Conservation (phyloP, 2,329 filamentous ascomycete species). For the Colletotrichum spaethianum region DNA sequence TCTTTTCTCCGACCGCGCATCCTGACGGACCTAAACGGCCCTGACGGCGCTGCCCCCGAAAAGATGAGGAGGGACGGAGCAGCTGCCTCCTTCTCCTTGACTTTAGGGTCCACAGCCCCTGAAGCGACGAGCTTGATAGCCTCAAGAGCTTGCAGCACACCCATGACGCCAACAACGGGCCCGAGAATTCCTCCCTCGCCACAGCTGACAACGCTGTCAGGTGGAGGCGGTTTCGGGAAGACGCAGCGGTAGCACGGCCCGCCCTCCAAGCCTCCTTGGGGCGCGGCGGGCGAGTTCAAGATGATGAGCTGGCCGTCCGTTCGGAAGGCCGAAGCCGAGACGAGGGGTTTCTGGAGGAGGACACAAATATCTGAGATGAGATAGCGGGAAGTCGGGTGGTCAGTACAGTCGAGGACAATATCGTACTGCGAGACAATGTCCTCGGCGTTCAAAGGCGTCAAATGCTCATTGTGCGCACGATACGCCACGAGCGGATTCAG, state of each 20-base stretch:
- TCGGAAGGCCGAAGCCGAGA: slow-evolving; percentile 91
- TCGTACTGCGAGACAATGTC: slow-evolving; percentile 80
- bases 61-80: slow-evolving; percentile 61
- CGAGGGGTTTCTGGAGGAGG: slow-evolving; percentile 81
- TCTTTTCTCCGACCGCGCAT: slow-evolving; percentile 78
- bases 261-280: slow-evolving; percentile 69
- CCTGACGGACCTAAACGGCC: slow-evolving; percentile 79
- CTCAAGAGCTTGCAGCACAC: slow-evolving; percentile 91
- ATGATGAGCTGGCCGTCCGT: slow-evolving; percentile 93
- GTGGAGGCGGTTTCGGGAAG: slow-evolving; percentile 89
- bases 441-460: slow-evolving; percentile 78
- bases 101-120: slow-evolving; percentile 47
- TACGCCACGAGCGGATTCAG: slow-evolving; percentile 82
- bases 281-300: slow-evolving; percentile 82
- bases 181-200: slow-evolving; percentile 94
- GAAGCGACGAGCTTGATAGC: slow-evolving; percentile 84
- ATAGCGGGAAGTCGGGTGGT: slow-evolving; percentile 92
- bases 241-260: slow-evolving; percentile 96
- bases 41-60: slow-evolving; percentile 56
- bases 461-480: slow-evolving; percentile 72
- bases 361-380: slow-evolving; percentile 93
- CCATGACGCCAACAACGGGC: slow-evolving; percentile 94
- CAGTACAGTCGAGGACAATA: slow-evolving; percentile 93
- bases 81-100: slow-evolving; percentile 22
- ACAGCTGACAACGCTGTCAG: slow-evolving; percentile 86